Evolutionary conservation across 345 rosid species (phyloP).

Genomic region (Gossypium sturtianum): DNA sequence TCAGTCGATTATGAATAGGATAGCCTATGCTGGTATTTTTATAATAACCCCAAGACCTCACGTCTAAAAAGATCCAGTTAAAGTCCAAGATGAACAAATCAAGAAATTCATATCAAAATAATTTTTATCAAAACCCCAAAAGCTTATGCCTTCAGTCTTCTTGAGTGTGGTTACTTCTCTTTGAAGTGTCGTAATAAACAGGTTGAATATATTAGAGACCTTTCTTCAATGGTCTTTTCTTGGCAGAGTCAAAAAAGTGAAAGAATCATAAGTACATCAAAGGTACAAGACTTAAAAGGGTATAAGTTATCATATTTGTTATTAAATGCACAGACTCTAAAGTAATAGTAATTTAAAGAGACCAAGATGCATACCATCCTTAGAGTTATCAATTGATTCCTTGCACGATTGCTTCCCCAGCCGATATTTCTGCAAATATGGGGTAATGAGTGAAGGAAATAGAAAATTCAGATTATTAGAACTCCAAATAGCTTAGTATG

Average conservation of each 20-base stretch:
- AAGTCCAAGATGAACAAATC: background rate
- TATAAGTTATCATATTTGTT: background rate
- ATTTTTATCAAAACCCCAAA: background rate
- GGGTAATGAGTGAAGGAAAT: background rate
- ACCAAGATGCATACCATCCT: slow-evolving; percentile 54
- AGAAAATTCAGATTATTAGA: slow-evolving; percentile 3
- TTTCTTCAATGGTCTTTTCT: background rate
- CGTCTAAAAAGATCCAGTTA: background rate
- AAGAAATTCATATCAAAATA: background rate
- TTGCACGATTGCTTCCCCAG: slow-evolving; percentile 80
- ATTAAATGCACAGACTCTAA: background rate
- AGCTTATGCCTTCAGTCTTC: background rate
- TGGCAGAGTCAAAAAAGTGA: background rate
- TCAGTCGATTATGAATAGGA: slow-evolving; percentile 1
- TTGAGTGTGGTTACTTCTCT: background rate
- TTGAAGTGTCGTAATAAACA: background rate
- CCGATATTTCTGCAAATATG: slow-evolving; percentile 64
- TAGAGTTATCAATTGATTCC: slow-evolving; percentile 71
- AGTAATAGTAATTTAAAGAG: background rate
- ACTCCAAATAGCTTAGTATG: background rate
- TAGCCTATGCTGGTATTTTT: background rate
- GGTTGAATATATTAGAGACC: background rate
- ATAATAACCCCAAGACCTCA: background rate
- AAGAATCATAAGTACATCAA: slow-evolving; percentile 8
- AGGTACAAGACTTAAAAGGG: background rate